Conservation (phyloP, 2,329 filamentous ascomycete species). For the Stagonosporopsis tanaceti region DNA sequence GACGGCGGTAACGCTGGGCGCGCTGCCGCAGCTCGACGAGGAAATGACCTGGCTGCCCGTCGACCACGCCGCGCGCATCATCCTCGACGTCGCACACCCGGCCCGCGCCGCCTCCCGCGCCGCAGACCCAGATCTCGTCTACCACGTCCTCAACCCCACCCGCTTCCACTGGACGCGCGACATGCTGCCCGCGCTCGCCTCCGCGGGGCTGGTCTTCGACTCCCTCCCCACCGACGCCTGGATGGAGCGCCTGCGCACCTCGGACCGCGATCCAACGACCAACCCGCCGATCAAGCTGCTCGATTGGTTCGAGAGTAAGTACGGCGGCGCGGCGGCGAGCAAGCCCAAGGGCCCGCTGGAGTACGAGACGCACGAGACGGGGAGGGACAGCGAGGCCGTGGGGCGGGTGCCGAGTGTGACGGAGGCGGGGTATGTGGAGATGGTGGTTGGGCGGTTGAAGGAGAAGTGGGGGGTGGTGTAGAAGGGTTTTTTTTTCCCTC, state of each 20-base stretch:
- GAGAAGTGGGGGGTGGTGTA: conserved; percentile 20
- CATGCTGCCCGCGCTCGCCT: conserved; percentile 59
- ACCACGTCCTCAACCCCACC: conserved; percentile 61
- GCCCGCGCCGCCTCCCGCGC: conserved; percentile 1
- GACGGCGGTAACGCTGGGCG: conserved; percentile 56
- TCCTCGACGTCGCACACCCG: conserved; percentile 28
- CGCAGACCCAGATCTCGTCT: conserved; percentile 48
- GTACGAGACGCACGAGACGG: conserved; percentile 26
- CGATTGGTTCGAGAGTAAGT: conserved; percentile 42
- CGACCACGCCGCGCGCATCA: conserved; percentile 51
- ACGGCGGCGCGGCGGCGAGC: conserved; percentile 21
- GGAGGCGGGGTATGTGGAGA: conserved; percentile 23
- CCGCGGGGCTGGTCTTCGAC: conserved; percentile 51
- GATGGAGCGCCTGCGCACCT: conserved; percentile 35
- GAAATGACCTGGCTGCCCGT: conserved; percentile 55
- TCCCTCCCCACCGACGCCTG: conserved; percentile 31
- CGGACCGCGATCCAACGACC: conserved; percentile 29
- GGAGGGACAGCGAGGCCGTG: conserved; percentile 24
- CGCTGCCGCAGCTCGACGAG: conserved; percentile 57
- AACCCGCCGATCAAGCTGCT: conserved; percentile 43
- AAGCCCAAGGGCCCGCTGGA: conserved; percentile 23
- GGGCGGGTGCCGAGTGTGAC: conserved; percentile 24
- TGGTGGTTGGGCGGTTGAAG: conserved; percentile 26
- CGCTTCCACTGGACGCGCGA: conserved; percentile 63
- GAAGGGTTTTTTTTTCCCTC: too few relatives aligned